phyloP scores from a whole-genome alignment of 176 grass and related monocot species.

The Tuctoria greenei region DNA sequence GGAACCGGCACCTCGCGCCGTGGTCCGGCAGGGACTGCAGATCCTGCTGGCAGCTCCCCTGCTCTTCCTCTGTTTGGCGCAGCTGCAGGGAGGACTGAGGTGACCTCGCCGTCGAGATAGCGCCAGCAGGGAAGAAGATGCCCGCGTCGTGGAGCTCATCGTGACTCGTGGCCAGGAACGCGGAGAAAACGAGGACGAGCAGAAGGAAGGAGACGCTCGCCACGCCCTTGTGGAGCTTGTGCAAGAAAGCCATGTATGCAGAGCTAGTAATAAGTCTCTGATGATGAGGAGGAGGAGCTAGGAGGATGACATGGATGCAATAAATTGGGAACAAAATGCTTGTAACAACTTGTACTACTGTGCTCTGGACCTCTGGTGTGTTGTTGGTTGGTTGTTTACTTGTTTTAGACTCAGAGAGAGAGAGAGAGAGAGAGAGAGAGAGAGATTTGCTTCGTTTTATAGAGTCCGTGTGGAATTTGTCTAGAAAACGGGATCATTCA shows the following conservation, averaged over 20 bases:
- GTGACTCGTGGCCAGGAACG: background rate
- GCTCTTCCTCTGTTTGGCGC: background rate
- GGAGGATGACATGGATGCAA: slow-evolving; percentile 19
- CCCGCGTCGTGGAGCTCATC: background rate
- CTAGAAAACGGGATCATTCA: slow-evolving; percentile 11
- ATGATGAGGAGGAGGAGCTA: background rate
- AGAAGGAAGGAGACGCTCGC: slow-evolving; percentile 33
- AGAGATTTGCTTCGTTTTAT: slow-evolving; percentile 11
- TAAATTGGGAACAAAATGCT: background rate
- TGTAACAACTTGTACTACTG: background rate
- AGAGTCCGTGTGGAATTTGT: slow-evolving; percentile 23
- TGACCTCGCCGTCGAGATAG: background rate
- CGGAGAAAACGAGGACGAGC: slow-evolving; percentile 26
- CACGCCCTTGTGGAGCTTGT: background rate
- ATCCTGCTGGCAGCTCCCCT: slow-evolving; percentile 34
- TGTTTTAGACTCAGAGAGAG: background rate
- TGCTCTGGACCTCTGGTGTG: too few species aligned
- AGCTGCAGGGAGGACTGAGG: background rate
- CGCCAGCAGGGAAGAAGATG: background rate
- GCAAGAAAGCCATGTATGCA: slow-evolving; percentile 40
- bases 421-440: background rate
- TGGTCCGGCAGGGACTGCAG: slow-evolving; percentile 36
- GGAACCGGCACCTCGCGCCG: slow-evolving; percentile 42
- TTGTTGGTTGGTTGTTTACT: background rate
- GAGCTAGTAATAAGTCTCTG: background rate